Conservation (phyloP, 352 stramenopile genomes). For the Phytophthora macrochlamydospora region DNA sequence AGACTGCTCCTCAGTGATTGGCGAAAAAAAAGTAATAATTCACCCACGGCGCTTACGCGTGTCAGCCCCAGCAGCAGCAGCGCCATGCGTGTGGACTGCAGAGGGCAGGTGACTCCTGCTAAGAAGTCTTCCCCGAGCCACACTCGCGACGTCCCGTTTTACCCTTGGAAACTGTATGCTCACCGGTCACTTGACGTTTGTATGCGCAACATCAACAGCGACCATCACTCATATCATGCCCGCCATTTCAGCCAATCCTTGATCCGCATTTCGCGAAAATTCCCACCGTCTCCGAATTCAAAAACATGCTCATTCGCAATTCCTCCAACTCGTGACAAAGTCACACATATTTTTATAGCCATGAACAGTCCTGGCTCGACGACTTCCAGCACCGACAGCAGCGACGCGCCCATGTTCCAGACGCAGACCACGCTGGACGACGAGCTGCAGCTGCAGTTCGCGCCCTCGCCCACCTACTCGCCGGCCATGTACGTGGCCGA, state of each 20-base stretch:
- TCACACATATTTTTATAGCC: constrained; percentile 2
- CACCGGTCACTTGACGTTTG: background rate
- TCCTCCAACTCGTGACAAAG: constrained; percentile 10
- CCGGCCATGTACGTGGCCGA: constrained; percentile 13
- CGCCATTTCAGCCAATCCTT: constrained; percentile 23
- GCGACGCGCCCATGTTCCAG: constrained; percentile 21
- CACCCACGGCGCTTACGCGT: no score
- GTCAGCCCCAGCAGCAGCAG: no score
- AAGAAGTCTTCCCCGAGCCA: no score
- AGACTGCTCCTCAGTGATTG: background rate
- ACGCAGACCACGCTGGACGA: constrained; percentile 26
- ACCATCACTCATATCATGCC: constrained; percentile 24
- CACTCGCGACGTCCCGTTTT: no score
- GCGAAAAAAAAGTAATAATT: background rate
- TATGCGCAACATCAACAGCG: background rate
- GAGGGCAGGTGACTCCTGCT: no score
- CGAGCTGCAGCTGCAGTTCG: constrained; percentile 40
- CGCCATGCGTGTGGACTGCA: no score
- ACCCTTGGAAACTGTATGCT: no score
- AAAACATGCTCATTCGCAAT: constrained; percentile 21
- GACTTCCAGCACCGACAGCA: constrained; percentile 14
- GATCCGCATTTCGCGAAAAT: constrained; percentile 17
- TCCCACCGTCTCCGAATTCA: constrained; percentile 7
- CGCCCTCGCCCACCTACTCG: background rate
- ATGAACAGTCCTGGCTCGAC: constrained; percentile 33